These are phyloP conservation scores for Triangularia verruculosa DNA, from an alignment of 2,329 filamentous ascomycete species.

Conservation along the genomic window DNA sequence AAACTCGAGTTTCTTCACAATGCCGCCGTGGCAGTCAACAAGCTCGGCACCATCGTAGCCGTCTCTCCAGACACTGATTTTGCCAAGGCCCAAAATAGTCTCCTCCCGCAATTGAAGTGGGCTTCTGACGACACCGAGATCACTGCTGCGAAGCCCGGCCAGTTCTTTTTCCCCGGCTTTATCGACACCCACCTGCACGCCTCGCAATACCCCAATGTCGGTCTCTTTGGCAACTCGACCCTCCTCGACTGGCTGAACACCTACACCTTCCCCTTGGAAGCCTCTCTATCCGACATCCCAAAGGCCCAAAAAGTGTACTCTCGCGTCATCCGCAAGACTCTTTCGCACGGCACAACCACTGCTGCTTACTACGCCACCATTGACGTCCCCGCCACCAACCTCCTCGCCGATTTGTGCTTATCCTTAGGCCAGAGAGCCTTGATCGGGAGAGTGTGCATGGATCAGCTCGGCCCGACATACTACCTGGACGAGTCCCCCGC, in stretches of 20 bases:
- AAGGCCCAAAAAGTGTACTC: slow-evolving; percentile 72
- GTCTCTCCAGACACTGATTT: slow-evolving; percentile 39
- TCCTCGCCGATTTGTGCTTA: slow-evolving; percentile 83
- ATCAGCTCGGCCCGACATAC: slow-evolving; percentile 69
- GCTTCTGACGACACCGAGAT: slow-evolving; percentile 11
- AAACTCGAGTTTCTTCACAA: slow-evolving; percentile 52
- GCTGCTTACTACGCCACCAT: slow-evolving; percentile 94
- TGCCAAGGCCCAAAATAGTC: slow-evolving; percentile 32
- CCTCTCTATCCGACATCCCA: slow-evolving; percentile 62
- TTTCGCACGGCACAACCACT: slow-evolving; percentile 88
- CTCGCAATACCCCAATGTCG: slow-evolving; percentile 88
- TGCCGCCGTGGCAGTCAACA: slow-evolving; percentile 50
- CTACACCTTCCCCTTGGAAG: slow-evolving; percentile 93
- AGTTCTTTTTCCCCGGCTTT: slow-evolving; percentile 84
- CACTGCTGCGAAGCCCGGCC: slow-evolving; percentile 24
- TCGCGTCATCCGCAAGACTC: slow-evolving; percentile 72
- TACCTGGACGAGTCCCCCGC: slow-evolving; percentile 72
- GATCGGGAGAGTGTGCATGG: slow-evolving; percentile 95
- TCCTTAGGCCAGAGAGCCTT: slow-evolving; percentile 80
- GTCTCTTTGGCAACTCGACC: slow-evolving; percentile 90
- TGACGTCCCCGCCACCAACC: slow-evolving; percentile 82
- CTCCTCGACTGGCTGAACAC: slow-evolving; percentile 89
- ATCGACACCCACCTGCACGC: slow-evolving; percentile 96
- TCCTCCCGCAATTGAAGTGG: slow-evolving; percentile 48
- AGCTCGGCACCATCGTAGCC: slow-evolving; percentile 48